Evolutionary conservation across 305 asterid species (phyloP).

Genomic region (Fraxinus latifolia): DNA sequence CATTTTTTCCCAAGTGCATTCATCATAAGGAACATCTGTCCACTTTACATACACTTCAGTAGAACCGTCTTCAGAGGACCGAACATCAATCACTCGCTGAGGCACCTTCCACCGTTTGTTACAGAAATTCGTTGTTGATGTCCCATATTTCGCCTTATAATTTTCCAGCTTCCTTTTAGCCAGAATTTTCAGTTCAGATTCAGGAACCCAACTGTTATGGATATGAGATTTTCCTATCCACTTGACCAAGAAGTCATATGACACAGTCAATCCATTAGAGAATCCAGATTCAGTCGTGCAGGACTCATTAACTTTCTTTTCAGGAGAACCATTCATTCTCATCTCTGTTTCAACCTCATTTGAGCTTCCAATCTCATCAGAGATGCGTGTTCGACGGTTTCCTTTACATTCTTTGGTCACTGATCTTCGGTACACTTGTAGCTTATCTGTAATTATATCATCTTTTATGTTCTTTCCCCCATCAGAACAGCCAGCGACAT

Average conservation of each 20-base stretch:
- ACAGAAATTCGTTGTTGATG: slow-evolving; percentile 60
- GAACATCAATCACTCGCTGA: slow-evolving; percentile 73
- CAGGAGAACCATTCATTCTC: slow-evolving; percentile 25
- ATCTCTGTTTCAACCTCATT: slow-evolving; percentile 37
- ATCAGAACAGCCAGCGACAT: slow-evolving; percentile 42
- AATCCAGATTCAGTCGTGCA: slow-evolving; percentile 31
- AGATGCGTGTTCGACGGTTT: slow-evolving; percentile 13
- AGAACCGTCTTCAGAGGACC: slow-evolving; percentile 56
- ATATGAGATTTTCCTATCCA: slow-evolving; percentile 97
- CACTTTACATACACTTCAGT: slow-evolving; percentile 79
- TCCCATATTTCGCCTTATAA: slow-evolving; percentile 84
- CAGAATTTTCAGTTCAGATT: slow-evolving; percentile 68
- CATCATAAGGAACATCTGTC: slow-evolving; percentile 86
- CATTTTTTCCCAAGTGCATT: slow-evolving; percentile 95
- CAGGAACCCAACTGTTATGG: slow-evolving; percentile 86
- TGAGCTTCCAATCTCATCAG: slow-evolving; percentile 44
- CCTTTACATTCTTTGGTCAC: slow-evolving; percentile 42
- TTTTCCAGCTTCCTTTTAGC: slow-evolving; percentile 89
- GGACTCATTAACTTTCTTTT: slow-evolving; percentile 42
- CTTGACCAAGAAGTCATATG: slow-evolving; percentile 81
- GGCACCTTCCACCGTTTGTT: slow-evolving; percentile 89
- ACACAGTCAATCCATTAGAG: slow-evolving; percentile 32
- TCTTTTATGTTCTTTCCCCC: slow-evolving; percentile 34
- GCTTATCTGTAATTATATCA: slow-evolving; percentile 34
- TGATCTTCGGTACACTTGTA: slow-evolving; percentile 61